Conservation (phyloP, 2,329 filamentous ascomycete genomes). For the Cephalotrichum gorgonifer region DNA sequence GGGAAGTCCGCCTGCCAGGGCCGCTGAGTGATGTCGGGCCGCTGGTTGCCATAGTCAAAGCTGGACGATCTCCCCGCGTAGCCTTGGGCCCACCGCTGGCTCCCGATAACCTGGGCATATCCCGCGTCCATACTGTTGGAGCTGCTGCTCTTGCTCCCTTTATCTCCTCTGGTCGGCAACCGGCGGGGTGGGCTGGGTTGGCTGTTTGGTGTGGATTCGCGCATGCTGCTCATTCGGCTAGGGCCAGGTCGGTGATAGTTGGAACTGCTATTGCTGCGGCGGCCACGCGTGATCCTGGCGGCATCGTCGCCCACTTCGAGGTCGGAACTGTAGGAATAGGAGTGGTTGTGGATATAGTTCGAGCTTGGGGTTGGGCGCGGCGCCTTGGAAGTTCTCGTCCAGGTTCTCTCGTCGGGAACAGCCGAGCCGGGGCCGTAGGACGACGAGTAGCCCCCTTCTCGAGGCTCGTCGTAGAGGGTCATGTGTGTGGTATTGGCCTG, state of each 20-base stretch:
- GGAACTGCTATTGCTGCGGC: slow-evolving; percentile 60
- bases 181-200: slow-evolving; percentile 28
- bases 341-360: slow-evolving; percentile 5
- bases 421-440: slow-evolving; percentile 1
- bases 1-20: slow-evolving; percentile 39
- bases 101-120: slow-evolving; percentile 45
- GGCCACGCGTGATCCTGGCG: slow-evolving; percentile 45
- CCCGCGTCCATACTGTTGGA: slow-evolving; percentile 56
- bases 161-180: slow-evolving; percentile 45
- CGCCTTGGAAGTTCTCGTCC: slow-evolving; percentile 7
- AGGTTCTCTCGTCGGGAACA: slow-evolving; percentile 9
- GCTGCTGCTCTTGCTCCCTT: slow-evolving; percentile 66
- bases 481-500: slow-evolving; percentile 20
- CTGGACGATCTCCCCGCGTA: slow-evolving; percentile 55
- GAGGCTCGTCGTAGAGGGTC: slow-evolving; percentile 7
- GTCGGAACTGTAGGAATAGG: slow-evolving; percentile 36
- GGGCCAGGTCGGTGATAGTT: slow-evolving; percentile 49
- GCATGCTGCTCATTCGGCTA: slow-evolving; percentile 53
- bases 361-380: slow-evolving; percentile 3
- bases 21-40: slow-evolving; percentile 12
- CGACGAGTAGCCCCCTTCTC: slow-evolving; percentile 1
- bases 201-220: slow-evolving; percentile 28
- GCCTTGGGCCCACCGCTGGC: slow-evolving; percentile 44
- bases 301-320: slow-evolving; percentile 45
- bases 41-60: slow-evolving; percentile 55